Evolutionary conservation across 441 rosid genomes (phyloP), one percentile per base, ranked within the genome.

Genomic region (Populus tomentosa): DNA sequence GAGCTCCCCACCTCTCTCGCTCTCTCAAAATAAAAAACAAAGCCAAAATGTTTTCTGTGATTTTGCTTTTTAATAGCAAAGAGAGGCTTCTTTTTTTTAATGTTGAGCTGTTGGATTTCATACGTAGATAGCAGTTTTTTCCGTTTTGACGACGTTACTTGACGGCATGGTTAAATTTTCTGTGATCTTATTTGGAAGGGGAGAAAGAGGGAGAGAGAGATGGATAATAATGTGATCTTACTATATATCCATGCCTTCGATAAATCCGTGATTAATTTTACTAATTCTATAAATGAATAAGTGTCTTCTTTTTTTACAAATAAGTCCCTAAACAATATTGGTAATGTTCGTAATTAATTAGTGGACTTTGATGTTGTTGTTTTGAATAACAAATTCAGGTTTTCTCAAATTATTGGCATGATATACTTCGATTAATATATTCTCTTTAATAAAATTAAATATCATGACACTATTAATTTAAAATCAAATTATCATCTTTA

Each of bases 41-140:
- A 40, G 50, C 50, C 46, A 40, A 10, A 8, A 40, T 61, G 67
- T 23, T 68, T 69, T 78, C 59, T 42, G 69, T 72, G 83, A 75
- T 70, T 82, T 81, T 62, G 84, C 82, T 32, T 80, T 82, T 72
- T 83, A 83, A 86, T 80, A 80, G 85, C 84, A 28, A 70, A 78
- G 70, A 70, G 61, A 59, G 28, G 69, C 38, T 61, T 32, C 26
- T 36, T 74, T 62, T 36, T 66, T 83, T 75, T 80, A 70, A 38
- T 56, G 84, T 74, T 79, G 67, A 61, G 75, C 69, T 78, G 85
- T 77, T 76, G 65, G 50, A 72, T 56, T 67, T 80, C 10, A 40
- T 40, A 40, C 50, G 3, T 9, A 40, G 50, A 40, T 40, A 40
- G 50, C 13, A 40, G 50, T 40, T 40, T 40, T 40, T 40, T 40